Evolutionary conservation across 2,329 filamentous ascomycete genomes (phyloP), one percentile per base, ranked within the genome.

Genomic region (Pestalotiopsis sp.): DNA sequence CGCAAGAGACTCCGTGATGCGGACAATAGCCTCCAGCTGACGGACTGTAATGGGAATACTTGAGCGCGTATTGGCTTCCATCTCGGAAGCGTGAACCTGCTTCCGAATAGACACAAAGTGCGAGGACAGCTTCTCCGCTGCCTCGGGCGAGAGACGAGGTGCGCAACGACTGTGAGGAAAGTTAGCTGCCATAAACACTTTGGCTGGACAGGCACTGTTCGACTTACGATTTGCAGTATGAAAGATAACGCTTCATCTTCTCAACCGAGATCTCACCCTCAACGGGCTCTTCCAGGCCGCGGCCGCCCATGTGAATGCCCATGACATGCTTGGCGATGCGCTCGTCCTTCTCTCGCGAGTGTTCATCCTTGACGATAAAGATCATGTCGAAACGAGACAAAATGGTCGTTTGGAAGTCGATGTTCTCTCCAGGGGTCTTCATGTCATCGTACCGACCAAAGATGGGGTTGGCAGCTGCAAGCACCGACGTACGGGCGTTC

Each of bases 351-450:
- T 89, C 91, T 59, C 93, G 89, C 71, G 95, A 93, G 79, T 99
- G 96, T 71, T 97, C 94, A 79, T 99, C 96, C 74, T 93, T 93
- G 71, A 99, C 95, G 73, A 99, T 98, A 84, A 98, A 99, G 73
- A 99, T 98, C 93, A 99, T 98, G 81, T 99, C 96, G 79, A 99
- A 99, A 87, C 96, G 93, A 2, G 95, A 98, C 72, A 99, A 79
- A 76, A 99, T 98, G 3, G 96, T 99, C 0, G 96, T 99, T 78
- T 99, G 96, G 81, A 99, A 99, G 81, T 99, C 96, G 73, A 99
- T 99, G 78, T 99, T 99, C 81, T 99, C 96, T 69, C 96, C 96
- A 0, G 96, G 96, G 0, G 93, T 94, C 81, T 98, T 98, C 85
- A 99, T 91, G 77, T 99, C 96, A 79, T 99, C 96, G 81, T 99